Conservation (phyloP, 805 yeast species). For the Starmerella bacillaris region DNA sequence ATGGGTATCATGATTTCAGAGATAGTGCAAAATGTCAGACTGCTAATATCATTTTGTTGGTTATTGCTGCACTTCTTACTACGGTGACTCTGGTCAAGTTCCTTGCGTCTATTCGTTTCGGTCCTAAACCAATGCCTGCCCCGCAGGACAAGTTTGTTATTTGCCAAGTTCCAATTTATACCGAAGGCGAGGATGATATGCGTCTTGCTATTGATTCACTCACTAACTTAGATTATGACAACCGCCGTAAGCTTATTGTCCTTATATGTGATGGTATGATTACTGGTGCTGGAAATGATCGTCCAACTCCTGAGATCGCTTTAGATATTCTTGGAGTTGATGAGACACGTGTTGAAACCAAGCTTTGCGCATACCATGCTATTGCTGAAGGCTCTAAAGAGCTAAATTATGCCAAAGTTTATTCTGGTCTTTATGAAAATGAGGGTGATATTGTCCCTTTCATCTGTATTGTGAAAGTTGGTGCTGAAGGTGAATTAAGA, state of each 20-base stretch:
- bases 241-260: conserved; percentile 37
- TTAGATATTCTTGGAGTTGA: conserved; percentile 30
- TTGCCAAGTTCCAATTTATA: conserved; percentile 32
- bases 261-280: conserved; percentile 44
- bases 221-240: conserved; percentile 38
- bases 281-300: conserved; percentile 42
- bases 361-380: conserved; percentile 33
- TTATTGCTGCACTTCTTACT: conserved; percentile 24
- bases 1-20: conserved; percentile 26
- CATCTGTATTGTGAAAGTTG: conserved; percentile 37
- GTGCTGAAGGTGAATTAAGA: conserved; percentile 34
- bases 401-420: conserved; percentile 43
- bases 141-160: conserved; percentile 27
- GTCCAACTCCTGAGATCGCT: conserved; percentile 38
- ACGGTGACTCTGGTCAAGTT: conserved; percentile 26
- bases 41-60: conserved; percentile 25
- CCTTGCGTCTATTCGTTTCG: conserved; percentile 25
- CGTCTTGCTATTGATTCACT: conserved; percentile 41
- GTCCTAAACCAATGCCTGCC: conserved; percentile 23
- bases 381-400: conserved; percentile 44
- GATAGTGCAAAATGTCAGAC: conserved; percentile 26
- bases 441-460: conserved; percentile 39
- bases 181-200: conserved; percentile 39
- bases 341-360: conserved; percentile 32
- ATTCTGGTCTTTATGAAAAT: conserved; percentile 42